Percentiles rank a stretch among this genome's conserved stretches.
Conservation (phyloP, 1,284 basidiomycete genomes). For the Trametes versicolor region DNA sequence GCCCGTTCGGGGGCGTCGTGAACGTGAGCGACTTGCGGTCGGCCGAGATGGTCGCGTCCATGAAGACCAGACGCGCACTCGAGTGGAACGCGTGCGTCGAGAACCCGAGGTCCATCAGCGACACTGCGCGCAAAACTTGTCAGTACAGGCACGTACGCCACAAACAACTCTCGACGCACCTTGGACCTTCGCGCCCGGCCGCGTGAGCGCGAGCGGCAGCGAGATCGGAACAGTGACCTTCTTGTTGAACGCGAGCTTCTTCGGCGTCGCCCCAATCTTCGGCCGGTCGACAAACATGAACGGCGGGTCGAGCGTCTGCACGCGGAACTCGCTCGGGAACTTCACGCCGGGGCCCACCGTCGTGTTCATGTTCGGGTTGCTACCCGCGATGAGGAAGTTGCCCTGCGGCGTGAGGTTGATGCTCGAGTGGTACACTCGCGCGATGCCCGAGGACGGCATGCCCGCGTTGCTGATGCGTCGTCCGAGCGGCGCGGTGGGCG, state of each 20-base stretch:
- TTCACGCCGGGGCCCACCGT: conserved; percentile 36
- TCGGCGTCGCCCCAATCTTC: conserved; percentile 46
- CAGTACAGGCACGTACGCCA: neutral
- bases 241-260: conserved; percentile 51
- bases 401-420: conserved; percentile 52
- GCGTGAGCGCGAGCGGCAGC: conserved; percentile 43
- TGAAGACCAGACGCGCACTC: conserved; percentile 56
- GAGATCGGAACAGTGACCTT: conserved; percentile 49
- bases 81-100: conserved; percentile 58
- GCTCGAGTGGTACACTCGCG: conserved; percentile 56
- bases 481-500: conserved; percentile 56
- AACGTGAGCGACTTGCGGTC: conserved; percentile 52
- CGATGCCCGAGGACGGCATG: conserved; percentile 56
- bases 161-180: conserved; percentile 35
- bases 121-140: conserved; percentile 38
- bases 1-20: conserved; percentile 53
- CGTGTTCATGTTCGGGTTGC: conserved; percentile 58
- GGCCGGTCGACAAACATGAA: conserved; percentile 53
- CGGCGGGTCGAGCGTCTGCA: conserved; percentile 60
- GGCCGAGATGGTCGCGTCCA: conserved; percentile 49
- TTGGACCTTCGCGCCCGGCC: conserved; percentile 44
- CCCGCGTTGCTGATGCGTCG: conserved; percentile 56
- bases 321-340: conserved; percentile 55
- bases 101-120: conserved; percentile 59
- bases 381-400: conserved; percentile 59